Conservation (phyloP, 331 rosid species). For the Pyracantha coccinea region DNA sequence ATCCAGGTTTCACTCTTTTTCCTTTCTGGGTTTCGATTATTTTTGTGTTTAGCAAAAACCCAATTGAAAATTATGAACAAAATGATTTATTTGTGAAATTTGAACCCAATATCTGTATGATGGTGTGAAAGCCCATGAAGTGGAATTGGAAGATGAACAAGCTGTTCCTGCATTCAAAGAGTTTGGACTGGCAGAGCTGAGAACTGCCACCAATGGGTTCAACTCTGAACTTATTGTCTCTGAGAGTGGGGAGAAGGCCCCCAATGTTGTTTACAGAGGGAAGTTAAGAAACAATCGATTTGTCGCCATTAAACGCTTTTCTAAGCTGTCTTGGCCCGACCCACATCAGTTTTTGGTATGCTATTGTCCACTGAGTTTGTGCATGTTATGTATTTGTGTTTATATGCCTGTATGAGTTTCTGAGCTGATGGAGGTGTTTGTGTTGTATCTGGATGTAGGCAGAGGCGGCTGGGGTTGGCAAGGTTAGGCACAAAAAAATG, state of each 20-base stretch:
- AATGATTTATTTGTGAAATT: background rate
- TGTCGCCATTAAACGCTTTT: constrained; percentile 30
- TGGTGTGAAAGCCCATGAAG: constrained; percentile 13
- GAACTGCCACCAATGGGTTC: constrained; percentile 33
- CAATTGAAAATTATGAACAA: background rate
- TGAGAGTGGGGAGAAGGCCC: constrained; percentile 38
- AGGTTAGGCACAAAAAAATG: constrained; percentile 28
- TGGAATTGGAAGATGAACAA: constrained; percentile 19
- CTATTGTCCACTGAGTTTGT: background rate
- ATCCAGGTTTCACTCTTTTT: constrained; percentile 21
- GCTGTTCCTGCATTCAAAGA: constrained; percentile 22
- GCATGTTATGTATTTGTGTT: background rate
- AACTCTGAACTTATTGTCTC: constrained; percentile 24
- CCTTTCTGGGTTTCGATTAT: background rate
- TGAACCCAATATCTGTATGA: background rate
- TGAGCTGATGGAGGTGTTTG: background rate
- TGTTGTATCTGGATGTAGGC: constrained; percentile 15
- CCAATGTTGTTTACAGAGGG: constrained; percentile 34
- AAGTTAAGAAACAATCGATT: constrained; percentile 24
- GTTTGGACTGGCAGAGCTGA: constrained; percentile 20
- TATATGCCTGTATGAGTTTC: background rate
- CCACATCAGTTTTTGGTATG: constrained; percentile 32
- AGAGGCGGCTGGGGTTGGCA: constrained; percentile 38
- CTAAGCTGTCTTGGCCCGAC: constrained; percentile 34
- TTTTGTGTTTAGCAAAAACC: background rate